Conservation (phyloP, 2,329 filamentous ascomycete species). For the Aspergillus tanneri region DNA sequence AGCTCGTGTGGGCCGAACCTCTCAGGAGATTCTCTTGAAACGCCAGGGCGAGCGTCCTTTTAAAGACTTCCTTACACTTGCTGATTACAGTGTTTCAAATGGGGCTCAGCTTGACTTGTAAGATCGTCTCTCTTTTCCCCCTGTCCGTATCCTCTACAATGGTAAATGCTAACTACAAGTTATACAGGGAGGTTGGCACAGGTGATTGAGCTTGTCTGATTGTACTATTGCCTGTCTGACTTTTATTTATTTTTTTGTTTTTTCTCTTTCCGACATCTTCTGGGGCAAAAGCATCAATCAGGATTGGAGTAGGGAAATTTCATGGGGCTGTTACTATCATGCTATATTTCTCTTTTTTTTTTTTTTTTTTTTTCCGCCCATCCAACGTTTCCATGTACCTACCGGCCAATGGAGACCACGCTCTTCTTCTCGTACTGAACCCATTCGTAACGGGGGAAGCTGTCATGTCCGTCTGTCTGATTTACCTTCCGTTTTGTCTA, state of each 20-base stretch:
- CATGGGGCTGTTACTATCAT: constrained; percentile 1
- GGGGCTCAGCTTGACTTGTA: constrained; percentile 64
- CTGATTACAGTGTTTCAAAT: constrained; percentile 92
- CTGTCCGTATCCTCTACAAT: background rate
- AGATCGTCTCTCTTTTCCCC: constrained; percentile 21
- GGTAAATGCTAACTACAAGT: constrained; percentile 24
- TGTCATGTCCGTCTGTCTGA: background rate
- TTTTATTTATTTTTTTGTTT: background rate
- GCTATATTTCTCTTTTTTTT: constrained; percentile 12
- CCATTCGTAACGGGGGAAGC: constrained; percentile 1
- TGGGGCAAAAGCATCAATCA: background rate
- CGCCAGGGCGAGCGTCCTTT: constrained; percentile 90
- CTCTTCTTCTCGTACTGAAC: background rate
- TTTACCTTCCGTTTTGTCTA: constrained; percentile 5
- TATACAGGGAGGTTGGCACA: constrained; percentile 47
- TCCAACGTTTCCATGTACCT: constrained; percentile 27
- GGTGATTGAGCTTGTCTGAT: constrained; percentile 37
- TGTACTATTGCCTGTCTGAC: constrained; percentile 1
- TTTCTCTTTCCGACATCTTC: background rate
- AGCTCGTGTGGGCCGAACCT: constrained; percentile 71
- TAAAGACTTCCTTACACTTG: constrained; percentile 82
- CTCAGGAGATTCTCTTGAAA: constrained; percentile 91
- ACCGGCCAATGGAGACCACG: constrained; percentile 31
- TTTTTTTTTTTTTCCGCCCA: constrained; percentile 11
- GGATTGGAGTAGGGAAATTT: constrained; percentile 1